Evolutionary conservation across 1,139 yeast species (phyloP), one percentile per base, ranked within the genome.

Genomic region (Kodamaea alishanica): DNA sequence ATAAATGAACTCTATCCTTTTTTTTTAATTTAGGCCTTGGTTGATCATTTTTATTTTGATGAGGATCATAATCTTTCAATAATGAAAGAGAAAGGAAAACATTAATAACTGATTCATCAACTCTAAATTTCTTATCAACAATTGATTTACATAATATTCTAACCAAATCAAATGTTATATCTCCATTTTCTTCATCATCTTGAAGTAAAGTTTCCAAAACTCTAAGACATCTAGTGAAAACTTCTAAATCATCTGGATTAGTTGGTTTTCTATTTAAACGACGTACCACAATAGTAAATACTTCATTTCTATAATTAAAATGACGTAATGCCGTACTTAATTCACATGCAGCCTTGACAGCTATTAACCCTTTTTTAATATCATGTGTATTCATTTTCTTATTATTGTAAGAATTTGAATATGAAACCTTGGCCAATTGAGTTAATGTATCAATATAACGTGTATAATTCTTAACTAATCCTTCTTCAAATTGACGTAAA

Each of bases 1-100:
- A 82, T 40, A 90, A 64, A 66, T 90, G 96, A 6, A 86, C 87
- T 50, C 97, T 73, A 58, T 92, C 95, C 58, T 89, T 87, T 70
- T 88, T 89, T 56, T 78, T 82, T 30, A 83, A 40, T 53, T 82
- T 84, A 8, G 67, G 65, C 38, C 63, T 65, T 1, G 43, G 43
- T 23, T 64, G 68, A 30, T 69, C 68, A 24, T 67, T 67, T 30
- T 69, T 73, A 48, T 77, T 73, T 20, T 57, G 50, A 45, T 75
- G 70, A 27, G 95, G 89, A 55, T 86, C 88, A 46, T 88, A 86
- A 59, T 89, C 97, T 28, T 81, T 79, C 41, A 92, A 68, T 12
- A 92, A 72, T 12, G 88, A 77, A 45, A 90, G 63, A 2, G 92
- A 81, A 40, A 90, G 66, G 39, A 90, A 73, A 2, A 87, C 67